Conservation (phyloP, 2,329 filamentous ascomycete genomes). For the Trichoderma lentiforme region DNA sequence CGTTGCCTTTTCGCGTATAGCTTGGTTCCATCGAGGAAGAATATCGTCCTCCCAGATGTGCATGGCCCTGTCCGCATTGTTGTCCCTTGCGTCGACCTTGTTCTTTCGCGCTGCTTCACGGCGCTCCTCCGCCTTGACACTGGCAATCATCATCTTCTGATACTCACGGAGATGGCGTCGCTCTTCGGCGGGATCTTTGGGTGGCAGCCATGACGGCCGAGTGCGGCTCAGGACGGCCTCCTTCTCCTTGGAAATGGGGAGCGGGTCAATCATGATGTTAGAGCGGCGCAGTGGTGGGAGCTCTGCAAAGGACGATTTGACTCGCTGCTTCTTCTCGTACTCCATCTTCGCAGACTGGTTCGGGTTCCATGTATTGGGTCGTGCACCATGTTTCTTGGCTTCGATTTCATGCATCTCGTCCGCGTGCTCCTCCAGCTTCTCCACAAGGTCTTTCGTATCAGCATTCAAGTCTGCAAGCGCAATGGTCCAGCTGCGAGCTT, state of each 20-base stretch:
- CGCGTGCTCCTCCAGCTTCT: conserved; percentile 76
- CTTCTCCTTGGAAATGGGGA: conserved; percentile 83
- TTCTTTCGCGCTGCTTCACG: conserved; percentile 52
- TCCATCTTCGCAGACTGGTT: conserved; percentile 29
- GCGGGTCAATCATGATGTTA: conserved; percentile 79
- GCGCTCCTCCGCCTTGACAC: conserved; percentile 57
- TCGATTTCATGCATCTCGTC: conserved; percentile 52
- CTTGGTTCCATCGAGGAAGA: conserved; percentile 70
- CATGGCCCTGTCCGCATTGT: conserved; percentile 51
- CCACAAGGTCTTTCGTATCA: conserved; percentile 72
- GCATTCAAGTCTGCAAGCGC: conserved; percentile 65
- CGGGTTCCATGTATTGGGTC: conserved; percentile 43
- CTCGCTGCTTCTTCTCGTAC: conserved; percentile 48
- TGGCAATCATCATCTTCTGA: conserved; percentile 73
- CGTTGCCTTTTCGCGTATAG: conserved; percentile 65
- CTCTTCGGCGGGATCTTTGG: conserved; percentile 88
- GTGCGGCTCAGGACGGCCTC: conserved; percentile 79
- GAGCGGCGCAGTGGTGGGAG: conserved; percentile 67
- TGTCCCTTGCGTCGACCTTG: conserved; percentile 53
- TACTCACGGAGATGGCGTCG: conserved; percentile 82
- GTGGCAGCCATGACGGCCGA: conserved; percentile 78
- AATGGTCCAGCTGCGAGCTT: conserved; percentile 72
- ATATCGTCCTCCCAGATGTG: conserved; percentile 74
- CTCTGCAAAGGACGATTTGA: conserved; percentile 66
- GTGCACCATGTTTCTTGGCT: conserved; percentile 30